Conservation (phyloP, 805 yeast species). For the Debaryomyces maramus region DNA sequence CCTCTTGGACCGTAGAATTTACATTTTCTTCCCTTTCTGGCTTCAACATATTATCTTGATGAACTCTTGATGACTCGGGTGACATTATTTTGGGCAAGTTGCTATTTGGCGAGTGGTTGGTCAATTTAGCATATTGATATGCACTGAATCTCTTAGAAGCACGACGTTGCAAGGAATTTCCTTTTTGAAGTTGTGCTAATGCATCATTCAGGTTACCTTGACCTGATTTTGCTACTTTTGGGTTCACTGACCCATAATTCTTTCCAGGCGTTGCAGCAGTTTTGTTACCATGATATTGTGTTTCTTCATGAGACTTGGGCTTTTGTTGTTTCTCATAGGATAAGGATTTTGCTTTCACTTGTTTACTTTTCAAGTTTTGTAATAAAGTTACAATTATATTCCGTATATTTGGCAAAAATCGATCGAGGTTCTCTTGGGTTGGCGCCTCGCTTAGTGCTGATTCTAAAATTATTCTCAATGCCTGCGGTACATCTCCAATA, state of each 20-base stretch:
- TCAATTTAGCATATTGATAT: conserved; percentile 79
- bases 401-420: conserved; percentile 79
- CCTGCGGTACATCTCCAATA: conserved; percentile 87
- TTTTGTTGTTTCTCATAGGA: conserved; percentile 21
- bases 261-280: neutral
- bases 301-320: conserved; percentile 4
- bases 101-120: conserved; percentile 35
- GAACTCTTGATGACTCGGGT: neutral
- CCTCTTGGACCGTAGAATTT: neutral
- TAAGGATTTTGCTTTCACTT: conserved; percentile 50
- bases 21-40: neutral
- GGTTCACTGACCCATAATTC: neutral
- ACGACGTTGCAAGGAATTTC: conserved; percentile 81
- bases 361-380: conserved; percentile 79
- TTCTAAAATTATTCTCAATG: conserved; percentile 76
- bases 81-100: conserved; percentile 13
- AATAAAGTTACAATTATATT: conserved; percentile 80
- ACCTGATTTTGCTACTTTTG: neutral
- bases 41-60: neutral
- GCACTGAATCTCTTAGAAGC: conserved; percentile 95
- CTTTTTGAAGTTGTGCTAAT: conserved; percentile 73
- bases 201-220: conserved; percentile 47
- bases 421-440: conserved; percentile 76
- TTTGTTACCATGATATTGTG: neutral
- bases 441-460: conserved; percentile 84